Conservation (phyloP, 371 early-diverging fungal genomes). For the Mucor racemosus region DNA sequence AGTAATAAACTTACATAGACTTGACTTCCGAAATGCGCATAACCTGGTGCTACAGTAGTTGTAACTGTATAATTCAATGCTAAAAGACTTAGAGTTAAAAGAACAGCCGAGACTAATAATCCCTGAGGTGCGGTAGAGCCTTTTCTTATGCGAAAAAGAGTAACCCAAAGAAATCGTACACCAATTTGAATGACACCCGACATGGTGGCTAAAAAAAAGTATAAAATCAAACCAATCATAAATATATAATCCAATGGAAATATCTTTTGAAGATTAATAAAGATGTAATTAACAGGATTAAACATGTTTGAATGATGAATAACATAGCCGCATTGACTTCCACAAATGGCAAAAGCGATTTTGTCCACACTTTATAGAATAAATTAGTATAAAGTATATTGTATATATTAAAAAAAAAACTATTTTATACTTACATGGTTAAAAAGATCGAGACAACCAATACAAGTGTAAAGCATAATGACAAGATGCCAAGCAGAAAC, state of each 20-base stretch:
- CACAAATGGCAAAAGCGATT: slow-evolving; percentile 62
- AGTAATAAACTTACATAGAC: slow-evolving; percentile 45
- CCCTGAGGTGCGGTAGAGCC: slow-evolving; percentile 66
- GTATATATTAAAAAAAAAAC: background rate
- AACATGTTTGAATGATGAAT: slow-evolving; percentile 60
- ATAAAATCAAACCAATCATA: slow-evolving; percentile 63
- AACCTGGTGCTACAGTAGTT: slow-evolving; percentile 60
- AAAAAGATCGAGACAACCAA: slow-evolving; percentile 56
- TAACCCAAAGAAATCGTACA: slow-evolving; percentile 67
- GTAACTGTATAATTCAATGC: slow-evolving; percentile 61
- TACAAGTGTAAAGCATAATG: slow-evolving; percentile 39
- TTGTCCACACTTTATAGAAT: slow-evolving; percentile 48
- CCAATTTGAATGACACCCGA: slow-evolving; percentile 65
- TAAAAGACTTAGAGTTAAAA: slow-evolving; percentile 55
- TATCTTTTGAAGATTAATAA: slow-evolving; percentile 57
- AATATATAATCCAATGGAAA: slow-evolving; percentile 71
- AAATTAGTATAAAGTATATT: background rate
- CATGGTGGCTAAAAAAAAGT: slow-evolving; percentile 66
- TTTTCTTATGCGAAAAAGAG: slow-evolving; percentile 56
- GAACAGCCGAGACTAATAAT: slow-evolving; percentile 51
- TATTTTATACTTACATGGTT: slow-evolving; percentile 50
- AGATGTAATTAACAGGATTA: slow-evolving; percentile 68
- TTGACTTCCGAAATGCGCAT: slow-evolving; percentile 67
- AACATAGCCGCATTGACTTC: slow-evolving; percentile 70
- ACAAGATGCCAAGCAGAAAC: slow-evolving; percentile 42